These are phyloP conservation scores for Dionaea muscipula DNA, from an alignment of 179 eudicot species.

Conservation along the genomic window DNA sequence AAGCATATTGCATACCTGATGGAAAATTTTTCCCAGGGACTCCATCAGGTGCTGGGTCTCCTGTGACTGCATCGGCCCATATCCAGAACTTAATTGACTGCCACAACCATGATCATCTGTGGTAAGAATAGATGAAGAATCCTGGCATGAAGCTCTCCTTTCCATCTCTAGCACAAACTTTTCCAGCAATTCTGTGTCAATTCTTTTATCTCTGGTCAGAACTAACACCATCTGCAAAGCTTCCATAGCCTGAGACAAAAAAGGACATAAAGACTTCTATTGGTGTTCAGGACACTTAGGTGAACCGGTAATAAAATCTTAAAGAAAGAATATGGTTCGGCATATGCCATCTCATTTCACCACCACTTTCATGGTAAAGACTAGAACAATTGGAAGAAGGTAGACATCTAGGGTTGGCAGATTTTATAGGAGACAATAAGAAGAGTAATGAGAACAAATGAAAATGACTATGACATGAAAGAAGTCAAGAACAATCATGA, in stretches of 20 bases:
- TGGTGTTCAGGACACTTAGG: too few species aligned
- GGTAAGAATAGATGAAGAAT: slow-evolving; percentile 12
- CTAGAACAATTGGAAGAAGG: too few species aligned
- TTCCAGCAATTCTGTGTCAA: slow-evolving; percentile 48
- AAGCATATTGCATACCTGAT: slow-evolving; percentile 27
- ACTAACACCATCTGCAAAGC: slow-evolving; percentile 63
- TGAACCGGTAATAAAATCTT: too few species aligned
- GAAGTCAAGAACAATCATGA: too few species aligned
- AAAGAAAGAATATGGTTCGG: too few species aligned
- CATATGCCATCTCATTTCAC: too few species aligned
- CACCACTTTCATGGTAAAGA: too few species aligned
- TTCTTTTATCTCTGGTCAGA: slow-evolving; percentile 47
- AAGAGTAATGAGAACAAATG: too few species aligned
- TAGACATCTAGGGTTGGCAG: too few species aligned
- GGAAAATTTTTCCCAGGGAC: slow-evolving; percentile 60
- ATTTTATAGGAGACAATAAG: neutral
- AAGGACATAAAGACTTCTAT: neutral
- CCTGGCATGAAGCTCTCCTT: slow-evolving; percentile 21
- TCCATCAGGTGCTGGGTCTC: slow-evolving; percentile 57
- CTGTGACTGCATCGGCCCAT: slow-evolving; percentile 21
- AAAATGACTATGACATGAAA: too few species aligned
- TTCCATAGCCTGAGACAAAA: slow-evolving; percentile 49
- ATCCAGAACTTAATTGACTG: slow-evolving; percentile 16
- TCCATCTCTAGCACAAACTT: slow-evolving; percentile 67
- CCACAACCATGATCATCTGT: slow-evolving; percentile 11